Conservation (phyloP, 176 grass and related monocot genomes). For the Phyllostachys edulis region DNA sequence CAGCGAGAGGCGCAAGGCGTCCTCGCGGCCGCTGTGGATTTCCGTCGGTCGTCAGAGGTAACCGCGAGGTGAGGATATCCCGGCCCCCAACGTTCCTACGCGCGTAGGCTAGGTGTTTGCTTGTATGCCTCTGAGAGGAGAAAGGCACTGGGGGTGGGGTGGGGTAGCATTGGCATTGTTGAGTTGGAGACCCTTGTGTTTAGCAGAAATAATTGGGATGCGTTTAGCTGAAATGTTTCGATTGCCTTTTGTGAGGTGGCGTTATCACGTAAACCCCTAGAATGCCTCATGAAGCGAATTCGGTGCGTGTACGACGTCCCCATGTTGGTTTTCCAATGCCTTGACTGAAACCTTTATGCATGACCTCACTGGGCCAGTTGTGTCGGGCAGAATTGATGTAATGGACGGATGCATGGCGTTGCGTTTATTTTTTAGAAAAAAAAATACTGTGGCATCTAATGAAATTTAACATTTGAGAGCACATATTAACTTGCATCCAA, state of each 20-base stretch:
- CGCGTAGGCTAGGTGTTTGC: background rate
- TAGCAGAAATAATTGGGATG: background rate
- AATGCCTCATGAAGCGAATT: background rate
- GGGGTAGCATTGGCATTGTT: background rate
- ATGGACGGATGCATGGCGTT: background rate
- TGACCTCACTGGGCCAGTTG: background rate
- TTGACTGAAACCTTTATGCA: background rate
- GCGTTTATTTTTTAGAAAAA: background rate
- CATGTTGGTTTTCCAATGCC: background rate
- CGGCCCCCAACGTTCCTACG: background rate
- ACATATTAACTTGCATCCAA: background rate
- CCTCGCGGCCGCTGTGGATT: background rate
- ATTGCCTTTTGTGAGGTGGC: background rate
- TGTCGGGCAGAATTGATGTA: background rate
- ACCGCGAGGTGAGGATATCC: background rate
- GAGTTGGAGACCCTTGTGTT: background rate
- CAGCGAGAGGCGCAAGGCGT: background rate
- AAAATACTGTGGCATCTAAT: background rate
- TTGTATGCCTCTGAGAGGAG: background rate
- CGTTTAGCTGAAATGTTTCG: background rate
- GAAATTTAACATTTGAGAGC: background rate
- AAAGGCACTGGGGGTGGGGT: background rate
- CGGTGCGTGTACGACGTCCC: background rate
- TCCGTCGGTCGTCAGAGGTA: background rate
- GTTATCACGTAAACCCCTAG: background rate